A percentile compares a stretch with the other conserved stretches of the same genome.
Evolutionary conservation across 495 filamentous ascomycete species (phyloP).

Genomic region (Tuber microsphaerosporum): DNA sequence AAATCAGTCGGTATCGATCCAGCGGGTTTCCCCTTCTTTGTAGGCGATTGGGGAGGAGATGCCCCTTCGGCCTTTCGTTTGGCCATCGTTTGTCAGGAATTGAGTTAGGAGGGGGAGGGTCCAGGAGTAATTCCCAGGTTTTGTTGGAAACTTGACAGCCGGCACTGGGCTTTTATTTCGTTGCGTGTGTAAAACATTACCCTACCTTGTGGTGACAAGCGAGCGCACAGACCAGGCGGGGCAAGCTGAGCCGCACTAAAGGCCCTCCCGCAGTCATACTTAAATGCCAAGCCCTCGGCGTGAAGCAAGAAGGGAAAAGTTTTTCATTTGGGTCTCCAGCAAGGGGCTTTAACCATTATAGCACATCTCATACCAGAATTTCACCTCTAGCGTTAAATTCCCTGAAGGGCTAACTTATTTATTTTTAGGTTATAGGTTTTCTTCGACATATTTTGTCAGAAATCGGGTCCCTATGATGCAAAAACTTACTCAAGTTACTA

Average conservation of each 20-base stretch:
- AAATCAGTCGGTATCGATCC: constrained; percentile 27
- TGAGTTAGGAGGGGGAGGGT: constrained; percentile 8
- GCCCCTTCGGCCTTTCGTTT: constrained; percentile 38
- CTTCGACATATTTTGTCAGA: too few species aligned
- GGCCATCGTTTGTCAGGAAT: constrained; percentile 21
- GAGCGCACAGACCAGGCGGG: constrained; percentile 30
- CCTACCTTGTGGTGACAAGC: constrained; percentile 15
- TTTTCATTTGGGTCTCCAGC: too few species aligned
- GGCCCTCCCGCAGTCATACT: not conserved
- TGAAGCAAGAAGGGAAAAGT: too few species aligned
- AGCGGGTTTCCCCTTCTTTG: constrained; percentile 38
- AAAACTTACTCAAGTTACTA: too few species aligned
- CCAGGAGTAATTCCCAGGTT: not conserved
- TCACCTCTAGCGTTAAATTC: too few species aligned
- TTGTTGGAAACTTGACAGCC: not conserved
- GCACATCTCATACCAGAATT: too few species aligned
- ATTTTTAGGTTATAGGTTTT: too few species aligned
- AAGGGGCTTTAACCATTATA: too few species aligned
- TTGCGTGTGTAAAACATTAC: constrained; percentile 12
- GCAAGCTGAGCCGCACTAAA: constrained; percentile 23
- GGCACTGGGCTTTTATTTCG: constrained; percentile 9
- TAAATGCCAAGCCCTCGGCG: too few species aligned
- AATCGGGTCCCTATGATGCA: too few species aligned
- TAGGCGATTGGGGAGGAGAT: constrained; percentile 11
- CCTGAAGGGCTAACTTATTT: too few species aligned